A percentile compares a stretch with the other conserved stretches of the same genome.
These are phyloP conservation scores for Fibroporia radiculosa DNA, from an alignment of 768 basidiomycete genomes.

Conservation along the genomic window DNA sequence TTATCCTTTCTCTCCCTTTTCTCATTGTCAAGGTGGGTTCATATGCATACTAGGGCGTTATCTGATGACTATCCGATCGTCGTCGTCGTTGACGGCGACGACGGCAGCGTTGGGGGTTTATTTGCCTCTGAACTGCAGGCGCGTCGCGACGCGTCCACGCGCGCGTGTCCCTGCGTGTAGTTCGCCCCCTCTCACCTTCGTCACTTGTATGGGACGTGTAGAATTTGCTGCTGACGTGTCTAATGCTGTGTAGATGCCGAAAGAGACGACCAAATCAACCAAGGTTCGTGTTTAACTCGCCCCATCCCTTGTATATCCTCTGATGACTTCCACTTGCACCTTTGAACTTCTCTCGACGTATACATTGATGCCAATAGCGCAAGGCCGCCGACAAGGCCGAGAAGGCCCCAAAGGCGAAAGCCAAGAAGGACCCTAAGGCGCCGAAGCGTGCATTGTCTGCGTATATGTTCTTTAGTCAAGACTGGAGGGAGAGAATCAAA, in stretches of 20 bases:
- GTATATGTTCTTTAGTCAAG: conserved; percentile 99
- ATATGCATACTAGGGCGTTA: conserved; percentile 4
- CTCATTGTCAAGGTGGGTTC: conserved; percentile 10
- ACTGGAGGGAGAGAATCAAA: conserved; percentile 94
- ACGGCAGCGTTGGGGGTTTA: not conserved
- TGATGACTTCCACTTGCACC: conserved; percentile 1
- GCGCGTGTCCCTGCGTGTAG: conserved; percentile 9
- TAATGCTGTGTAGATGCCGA: conserved; percentile 58
- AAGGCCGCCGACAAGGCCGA: conserved; percentile 72
- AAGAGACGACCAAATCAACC: conserved; percentile 60
- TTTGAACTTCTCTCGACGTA: conserved; percentile 9
- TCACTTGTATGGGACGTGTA: conserved; percentile 30
- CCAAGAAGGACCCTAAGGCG: conserved; percentile 74
- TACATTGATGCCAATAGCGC: conserved; percentile 35
- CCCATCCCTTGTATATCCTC: no score
- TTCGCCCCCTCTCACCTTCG: conserved; percentile 6
- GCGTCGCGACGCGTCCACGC: conserved; percentile 19
- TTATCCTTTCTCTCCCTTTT: conserved; percentile 5
- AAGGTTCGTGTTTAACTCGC: conserved; percentile 40
- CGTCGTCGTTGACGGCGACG: conserved; percentile 13
- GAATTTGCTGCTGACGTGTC: conserved; percentile 28
- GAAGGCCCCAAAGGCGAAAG: conserved; percentile 43
- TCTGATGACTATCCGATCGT: conserved; percentile 12
- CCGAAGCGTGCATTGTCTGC: conserved; percentile 93
- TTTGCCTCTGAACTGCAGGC: conserved; percentile 7